A percentile compares a stretch with the other conserved stretches of the same genome.
phyloP scores from a whole-genome alignment of 306 rosid species.

The Cucurbita pepo region DNA sequence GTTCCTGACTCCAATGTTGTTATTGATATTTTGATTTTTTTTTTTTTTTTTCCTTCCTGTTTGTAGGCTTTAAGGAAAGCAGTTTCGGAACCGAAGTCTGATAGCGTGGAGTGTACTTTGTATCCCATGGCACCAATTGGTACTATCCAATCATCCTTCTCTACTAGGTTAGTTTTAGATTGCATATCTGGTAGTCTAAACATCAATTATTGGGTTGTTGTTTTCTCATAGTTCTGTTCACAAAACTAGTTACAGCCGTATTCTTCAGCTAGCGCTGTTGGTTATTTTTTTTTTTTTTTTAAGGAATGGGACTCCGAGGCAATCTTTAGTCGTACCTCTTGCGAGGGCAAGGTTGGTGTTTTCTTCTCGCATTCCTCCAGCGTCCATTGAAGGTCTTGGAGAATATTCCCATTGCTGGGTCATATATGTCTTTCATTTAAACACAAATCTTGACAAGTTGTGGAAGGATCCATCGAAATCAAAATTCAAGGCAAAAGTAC shows the following conservation, averaged over 20 bases:
- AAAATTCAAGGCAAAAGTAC: constrained; percentile 83
- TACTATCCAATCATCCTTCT: constrained; percentile 56
- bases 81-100: constrained; percentile 30
- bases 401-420: constrained; percentile 94
- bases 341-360: constrained; percentile 77
- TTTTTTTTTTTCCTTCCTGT: neutral
- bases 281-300: neutral
- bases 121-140: constrained; percentile 91
- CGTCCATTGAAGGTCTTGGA: constrained; percentile 77
- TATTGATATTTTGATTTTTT: neutral
- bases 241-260: neutral
- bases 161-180: constrained; percentile 41
- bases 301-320: constrained; percentile 96
- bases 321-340: constrained; percentile 87
- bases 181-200: neutral
- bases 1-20: neutral
- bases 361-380: constrained; percentile 61
- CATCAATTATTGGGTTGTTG: neutral
- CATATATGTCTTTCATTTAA: constrained; percentile 76
- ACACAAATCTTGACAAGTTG: constrained; percentile 74
- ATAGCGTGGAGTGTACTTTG: constrained; percentile 23
- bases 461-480: constrained; percentile 76
- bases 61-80: constrained; percentile 58
- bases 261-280: neutral
- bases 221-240: neutral